Percentiles rank a stretch among this genome's conserved stretches.
These are phyloP conservation scores for Lathyrus tuberosus DNA, from an alignment of 306 rosid species.

Conservation along the genomic window DNA sequence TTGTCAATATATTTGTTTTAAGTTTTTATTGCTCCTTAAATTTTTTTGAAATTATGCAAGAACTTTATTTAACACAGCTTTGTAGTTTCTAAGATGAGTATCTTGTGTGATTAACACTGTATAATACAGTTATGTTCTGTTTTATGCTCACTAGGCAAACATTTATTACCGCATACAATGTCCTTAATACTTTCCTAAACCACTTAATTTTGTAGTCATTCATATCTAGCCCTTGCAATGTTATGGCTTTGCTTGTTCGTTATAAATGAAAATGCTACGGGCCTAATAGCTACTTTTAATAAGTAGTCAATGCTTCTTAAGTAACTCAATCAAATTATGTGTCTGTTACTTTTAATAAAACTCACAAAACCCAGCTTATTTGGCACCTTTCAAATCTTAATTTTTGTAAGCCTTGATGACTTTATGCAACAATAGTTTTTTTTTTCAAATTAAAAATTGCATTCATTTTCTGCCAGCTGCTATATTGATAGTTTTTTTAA, in stretches of 20 bases:
- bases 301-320: background rate
- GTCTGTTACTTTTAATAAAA: background rate
- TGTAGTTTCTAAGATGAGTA: background rate
- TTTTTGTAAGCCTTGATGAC: background rate
- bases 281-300: background rate
- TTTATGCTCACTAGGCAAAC: background rate
- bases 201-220: background rate
- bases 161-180: background rate
- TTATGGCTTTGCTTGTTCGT: conserved; percentile 4
- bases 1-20: conserved; percentile 3
- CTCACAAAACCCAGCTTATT: conserved; percentile 4
- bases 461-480: background rate
- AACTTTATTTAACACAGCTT: conserved; percentile 10
- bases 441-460: background rate
- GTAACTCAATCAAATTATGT: background rate
- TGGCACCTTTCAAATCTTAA: background rate
- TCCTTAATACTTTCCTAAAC: background rate
- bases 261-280: background rate
- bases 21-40: conserved; percentile 10
- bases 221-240: background rate
- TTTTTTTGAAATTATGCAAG: background rate
- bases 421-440: background rate
- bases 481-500: background rate
- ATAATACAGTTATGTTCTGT: background rate
- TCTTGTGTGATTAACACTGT: conserved; percentile 4